Conservation (phyloP, 208 protist genomes). For the Acanthamoeba healyi region DNA sequence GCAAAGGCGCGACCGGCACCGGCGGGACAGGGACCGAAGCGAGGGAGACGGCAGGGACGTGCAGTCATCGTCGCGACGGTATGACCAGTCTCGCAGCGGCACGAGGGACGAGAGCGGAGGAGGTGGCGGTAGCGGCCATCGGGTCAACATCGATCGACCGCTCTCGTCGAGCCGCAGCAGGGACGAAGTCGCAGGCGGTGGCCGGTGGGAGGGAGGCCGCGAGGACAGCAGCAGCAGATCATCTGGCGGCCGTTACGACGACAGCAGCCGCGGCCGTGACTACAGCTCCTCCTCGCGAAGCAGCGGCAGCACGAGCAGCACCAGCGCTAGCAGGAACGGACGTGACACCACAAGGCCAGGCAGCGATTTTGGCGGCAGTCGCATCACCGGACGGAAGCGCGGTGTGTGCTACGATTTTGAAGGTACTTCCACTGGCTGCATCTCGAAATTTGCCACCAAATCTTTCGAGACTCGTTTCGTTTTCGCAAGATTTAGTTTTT, state of each 20-base stretch:
- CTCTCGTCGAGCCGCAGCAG: conserved; percentile 12
- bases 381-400: conserved; percentile 21
- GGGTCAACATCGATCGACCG: neutral
- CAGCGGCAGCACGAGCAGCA: too few species aligned
- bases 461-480: neutral
- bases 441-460: neutral
- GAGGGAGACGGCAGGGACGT: neutral
- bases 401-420: conserved; percentile 59
- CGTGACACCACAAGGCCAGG: neutral
- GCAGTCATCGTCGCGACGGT: neutral
- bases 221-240: neutral
- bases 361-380: neutral
- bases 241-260: neutral
- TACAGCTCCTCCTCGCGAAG: neutral
- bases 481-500: neutral
- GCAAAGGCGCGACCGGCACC: neutral
- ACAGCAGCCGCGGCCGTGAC: neutral
- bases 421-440: neutral
- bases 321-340: neutral
- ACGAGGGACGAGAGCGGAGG: neutral
- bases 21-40: neutral
- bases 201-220: neutral
- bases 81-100: neutral
- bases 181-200: neutral
- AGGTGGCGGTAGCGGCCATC: neutral